Conservation (phyloP, 2,329 filamentous ascomycete genomes). For the Diaporthe sp. region DNA sequence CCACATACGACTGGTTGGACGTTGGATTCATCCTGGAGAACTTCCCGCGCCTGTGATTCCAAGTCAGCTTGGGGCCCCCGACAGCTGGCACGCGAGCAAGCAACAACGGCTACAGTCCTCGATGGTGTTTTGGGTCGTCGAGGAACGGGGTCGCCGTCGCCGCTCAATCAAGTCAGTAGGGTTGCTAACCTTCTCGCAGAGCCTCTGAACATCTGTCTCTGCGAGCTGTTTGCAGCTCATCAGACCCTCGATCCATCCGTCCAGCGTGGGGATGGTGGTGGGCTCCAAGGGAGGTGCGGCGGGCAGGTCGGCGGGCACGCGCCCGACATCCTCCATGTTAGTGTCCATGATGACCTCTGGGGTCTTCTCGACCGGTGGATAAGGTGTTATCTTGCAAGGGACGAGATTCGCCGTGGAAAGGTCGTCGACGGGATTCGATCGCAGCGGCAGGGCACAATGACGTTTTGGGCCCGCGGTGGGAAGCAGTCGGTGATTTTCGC, state of each 20-base stretch:
- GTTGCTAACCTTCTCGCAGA: conserved; percentile 91
- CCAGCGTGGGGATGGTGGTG: conserved; percentile 90
- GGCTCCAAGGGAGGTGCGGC: conserved; percentile 79
- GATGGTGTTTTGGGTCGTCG: conserved; percentile 1
- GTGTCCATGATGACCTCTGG: conserved; percentile 79
- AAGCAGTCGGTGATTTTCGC: conserved; percentile 38
- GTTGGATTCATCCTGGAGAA: conserved; percentile 97
- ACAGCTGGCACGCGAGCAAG: conserved; percentile 37
- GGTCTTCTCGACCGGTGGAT: conserved; percentile 17
- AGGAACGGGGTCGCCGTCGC: not conserved
- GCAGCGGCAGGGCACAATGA: conserved; percentile 39
- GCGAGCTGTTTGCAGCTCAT: conserved; percentile 99
- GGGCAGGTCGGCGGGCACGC: conserved; percentile 84
- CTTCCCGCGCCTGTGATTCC: conserved; percentile 83
- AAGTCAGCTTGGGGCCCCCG: conserved; percentile 50
- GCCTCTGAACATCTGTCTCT: conserved; percentile 92
- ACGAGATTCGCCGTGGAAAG: conserved; percentile 31
- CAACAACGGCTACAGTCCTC: not conserved
- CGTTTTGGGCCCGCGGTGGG: conserved; percentile 33
- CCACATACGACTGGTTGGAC: conserved; percentile 94
- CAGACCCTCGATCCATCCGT: conserved; percentile 98
- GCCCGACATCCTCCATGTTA: conserved; percentile 98
- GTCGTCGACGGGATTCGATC: conserved; percentile 41
- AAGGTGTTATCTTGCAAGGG: conserved; percentile 27
- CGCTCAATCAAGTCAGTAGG: not conserved